Evolutionary conservation across 768 basidiomycete genomes (phyloP), one percentile per base, ranked within the genome.

Genomic region (Sporobolomyces pararoseus): DNA sequence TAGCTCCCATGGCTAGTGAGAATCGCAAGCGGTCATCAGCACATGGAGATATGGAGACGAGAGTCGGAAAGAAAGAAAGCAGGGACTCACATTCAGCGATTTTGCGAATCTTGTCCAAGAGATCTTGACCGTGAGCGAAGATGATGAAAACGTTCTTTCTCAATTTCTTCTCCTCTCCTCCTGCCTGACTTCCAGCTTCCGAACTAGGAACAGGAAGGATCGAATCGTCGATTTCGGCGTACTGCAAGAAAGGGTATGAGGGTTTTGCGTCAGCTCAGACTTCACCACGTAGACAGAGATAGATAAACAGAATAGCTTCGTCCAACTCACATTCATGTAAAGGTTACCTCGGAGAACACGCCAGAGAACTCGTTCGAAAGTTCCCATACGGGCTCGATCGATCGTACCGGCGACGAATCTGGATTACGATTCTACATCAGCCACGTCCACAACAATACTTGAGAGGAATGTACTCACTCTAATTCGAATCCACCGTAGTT

Each of bases 61-160:
- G 21, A 47, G 46, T 46, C 12, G 31, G 29, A 44, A 0, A 47
- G 17, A 16, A 51, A 6, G 52, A 21, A 49, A 21, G 57, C 4
- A 9, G 19, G 27, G 10, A 53, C 71, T 34, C 60, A 72, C 71
- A 95, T 81, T 97, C 95, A 32, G 94, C 89, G 63, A 99, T 90
- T 80, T 93, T 97, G 78, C 94, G 90, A 78, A 99, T 97, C 84
- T 98, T 99, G 72, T 90, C 85, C 34, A 99, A 86, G 27, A 98
- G 83, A 25, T 89, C 87, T 46, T 90, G 88, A 23, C 96, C 96
- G 75, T 99, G 77, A 0, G 96, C 96, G 76, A 99, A 99, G 78
- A 99, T 98, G 81, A 99, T 95, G 83, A 99, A 99, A 47, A 98
- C 96, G 76, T 97, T 93, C 85, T 98, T 99, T 82, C 89, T 86